Percentiles rank a stretch among this genome's conserved stretches.
Conservation (phyloP, 345 rosid genomes). For the Fremontodendron californicum region DNA sequence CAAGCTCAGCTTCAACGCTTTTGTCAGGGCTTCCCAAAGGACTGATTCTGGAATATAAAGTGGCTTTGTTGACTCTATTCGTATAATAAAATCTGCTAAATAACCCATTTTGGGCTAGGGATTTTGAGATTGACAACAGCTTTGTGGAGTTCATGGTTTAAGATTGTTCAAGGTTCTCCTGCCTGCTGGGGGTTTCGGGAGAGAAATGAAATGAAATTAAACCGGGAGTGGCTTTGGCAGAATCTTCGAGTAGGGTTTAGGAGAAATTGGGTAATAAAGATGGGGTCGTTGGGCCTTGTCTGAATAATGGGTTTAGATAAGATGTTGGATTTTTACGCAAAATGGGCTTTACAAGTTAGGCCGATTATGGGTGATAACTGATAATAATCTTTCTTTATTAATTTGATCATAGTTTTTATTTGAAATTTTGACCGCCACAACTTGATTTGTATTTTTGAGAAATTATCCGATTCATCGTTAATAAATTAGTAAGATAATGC, state of each 20-base stretch:
- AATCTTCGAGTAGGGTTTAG: neutral
- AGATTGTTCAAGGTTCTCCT: neutral
- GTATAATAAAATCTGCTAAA: conserved; percentile 51
- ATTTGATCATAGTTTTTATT: neutral
- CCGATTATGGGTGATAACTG: neutral
- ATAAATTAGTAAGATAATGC: no score
- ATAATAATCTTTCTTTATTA: neutral
- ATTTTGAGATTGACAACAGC: conserved; percentile 23
- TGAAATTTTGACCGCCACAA: neutral
- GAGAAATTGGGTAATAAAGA: neutral
- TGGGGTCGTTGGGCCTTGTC: neutral
- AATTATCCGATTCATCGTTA: no score
- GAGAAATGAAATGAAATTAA: neutral
- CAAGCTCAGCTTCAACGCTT: conserved; percentile 66
- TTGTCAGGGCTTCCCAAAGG: conserved; percentile 60
- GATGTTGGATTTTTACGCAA: neutral
- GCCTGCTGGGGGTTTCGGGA: neutral
- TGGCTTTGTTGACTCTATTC: conserved; percentile 51
- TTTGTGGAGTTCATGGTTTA: conserved; percentile 18
- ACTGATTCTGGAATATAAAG: conserved; percentile 71
- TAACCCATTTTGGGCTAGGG: conserved; percentile 26
- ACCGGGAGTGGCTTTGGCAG: no score
- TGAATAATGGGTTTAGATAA: neutral
- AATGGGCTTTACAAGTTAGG: neutral
- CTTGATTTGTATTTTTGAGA: neutral